A percentile compares a stretch with the other conserved stretches of the same genome.
phyloP scores from a whole-genome alignment of 1,284 basidiomycete species.

The Fomitopsis schrenkii region DNA sequence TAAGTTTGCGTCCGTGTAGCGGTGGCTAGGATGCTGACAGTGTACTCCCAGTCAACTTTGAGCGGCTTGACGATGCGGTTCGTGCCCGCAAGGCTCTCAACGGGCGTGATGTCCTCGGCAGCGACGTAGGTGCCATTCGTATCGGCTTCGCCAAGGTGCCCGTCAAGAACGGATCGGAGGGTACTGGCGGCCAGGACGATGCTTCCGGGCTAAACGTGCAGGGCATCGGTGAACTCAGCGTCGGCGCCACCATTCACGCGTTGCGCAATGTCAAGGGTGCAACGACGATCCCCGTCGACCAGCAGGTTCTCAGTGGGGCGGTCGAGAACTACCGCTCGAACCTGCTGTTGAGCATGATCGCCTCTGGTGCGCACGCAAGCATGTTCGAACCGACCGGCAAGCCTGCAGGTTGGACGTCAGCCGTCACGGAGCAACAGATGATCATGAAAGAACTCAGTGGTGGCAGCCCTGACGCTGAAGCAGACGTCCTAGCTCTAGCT shows the following conservation, averaged over 20 bases:
- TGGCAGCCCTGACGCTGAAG: constrained; percentile 74
- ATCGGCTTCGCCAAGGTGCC: constrained; percentile 97
- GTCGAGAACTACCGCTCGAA: constrained; percentile 95
- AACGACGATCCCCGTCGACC: constrained; percentile 82
- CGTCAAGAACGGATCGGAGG: constrained; percentile 78
- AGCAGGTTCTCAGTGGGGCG: constrained; percentile 85
- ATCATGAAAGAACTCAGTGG: constrained; percentile 89
- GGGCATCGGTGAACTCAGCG: constrained; percentile 76
- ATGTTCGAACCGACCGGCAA: constrained; percentile 55
- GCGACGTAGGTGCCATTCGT: constrained; percentile 92
- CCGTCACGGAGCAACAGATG: constrained; percentile 89
- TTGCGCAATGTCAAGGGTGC: constrained; percentile 83
- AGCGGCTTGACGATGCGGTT: constrained; percentile 94
- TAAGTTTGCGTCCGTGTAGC: constrained; percentile 36
- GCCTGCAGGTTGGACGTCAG: constrained; percentile 59
- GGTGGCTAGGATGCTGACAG: constrained; percentile 3
- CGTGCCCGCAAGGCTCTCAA: constrained; percentile 93
- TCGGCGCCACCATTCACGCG: constrained; percentile 83
- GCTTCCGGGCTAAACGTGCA: constrained; percentile 62
- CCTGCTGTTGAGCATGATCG: constrained; percentile 86
- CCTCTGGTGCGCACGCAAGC: constrained; percentile 72
- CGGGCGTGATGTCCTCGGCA: constrained; percentile 91
- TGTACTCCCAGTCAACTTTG: constrained; percentile 78
- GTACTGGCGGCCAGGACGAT: constrained; percentile 56
- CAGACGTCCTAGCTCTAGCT: constrained; percentile 77